Percentiles rank a stretch among this genome's conserved stretches.
phyloP scores from a whole-genome alignment of 2,329 filamentous ascomycete species.

The Cytospora piceicola region DNA sequence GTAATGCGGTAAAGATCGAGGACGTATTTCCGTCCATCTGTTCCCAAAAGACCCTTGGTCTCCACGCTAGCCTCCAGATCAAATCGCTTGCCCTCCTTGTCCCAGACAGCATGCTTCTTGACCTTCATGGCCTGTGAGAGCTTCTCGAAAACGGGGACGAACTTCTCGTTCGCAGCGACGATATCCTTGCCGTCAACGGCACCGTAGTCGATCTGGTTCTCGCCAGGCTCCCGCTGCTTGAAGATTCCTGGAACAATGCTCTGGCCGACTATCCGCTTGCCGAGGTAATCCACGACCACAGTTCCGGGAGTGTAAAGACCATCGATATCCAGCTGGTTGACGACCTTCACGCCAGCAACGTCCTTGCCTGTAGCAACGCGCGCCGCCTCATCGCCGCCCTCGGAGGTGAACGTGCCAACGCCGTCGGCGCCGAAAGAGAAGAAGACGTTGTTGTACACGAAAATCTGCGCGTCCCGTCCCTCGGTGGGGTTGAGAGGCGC shows the following conservation, averaged over 20 bases:
- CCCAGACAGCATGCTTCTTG: constrained; percentile 96
- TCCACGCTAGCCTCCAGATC: constrained; percentile 95
- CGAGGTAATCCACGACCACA: constrained; percentile 94
- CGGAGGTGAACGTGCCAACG: constrained; percentile 93
- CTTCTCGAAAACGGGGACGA: constrained; percentile 82
- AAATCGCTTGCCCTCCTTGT: constrained; percentile 89
- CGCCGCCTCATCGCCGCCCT: constrained; percentile 95
- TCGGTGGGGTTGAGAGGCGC: constrained; percentile 95
- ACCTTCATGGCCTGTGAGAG: constrained; percentile 88
- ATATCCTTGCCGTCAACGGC: constrained; percentile 97
- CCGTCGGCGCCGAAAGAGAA: constrained; percentile 98
- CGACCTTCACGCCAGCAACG: constrained; percentile 87
- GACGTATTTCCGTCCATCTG: constrained; percentile 96
- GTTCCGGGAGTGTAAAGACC: constrained; percentile 95
- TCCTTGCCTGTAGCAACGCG: constrained; percentile 96
- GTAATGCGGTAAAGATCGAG: constrained; percentile 94
- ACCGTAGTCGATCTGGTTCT: constrained; percentile 99
- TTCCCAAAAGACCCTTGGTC: constrained; percentile 96
- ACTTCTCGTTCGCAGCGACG: constrained; percentile 86
- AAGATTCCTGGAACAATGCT: constrained; percentile 99
- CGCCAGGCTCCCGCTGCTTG: constrained; percentile 94
- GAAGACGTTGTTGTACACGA: constrained; percentile 99
- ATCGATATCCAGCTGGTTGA: constrained; percentile 96
- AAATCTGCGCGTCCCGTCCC: constrained; percentile 90
- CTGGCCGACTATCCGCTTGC: constrained; percentile 95